These are phyloP conservation scores for Conticribra weissflogii DNA, from an alignment of 108 stramenopile species.

Conservation along the genomic window DNA sequence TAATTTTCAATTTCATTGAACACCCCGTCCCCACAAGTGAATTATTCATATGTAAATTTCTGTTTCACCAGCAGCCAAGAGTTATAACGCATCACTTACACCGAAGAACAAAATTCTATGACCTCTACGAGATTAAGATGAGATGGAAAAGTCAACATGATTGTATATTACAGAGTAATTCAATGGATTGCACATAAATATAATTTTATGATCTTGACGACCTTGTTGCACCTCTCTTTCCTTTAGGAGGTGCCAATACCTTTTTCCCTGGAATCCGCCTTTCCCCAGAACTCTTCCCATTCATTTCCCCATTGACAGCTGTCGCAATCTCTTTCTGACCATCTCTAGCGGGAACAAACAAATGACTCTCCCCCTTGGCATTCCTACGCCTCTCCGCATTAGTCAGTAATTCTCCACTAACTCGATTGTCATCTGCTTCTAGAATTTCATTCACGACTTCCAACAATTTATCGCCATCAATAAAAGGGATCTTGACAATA, in stretches of 20 bases:
- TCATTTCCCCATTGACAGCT: slow-evolving; percentile 6
- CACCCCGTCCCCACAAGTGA: too few relatives aligned
- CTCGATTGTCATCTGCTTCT: slow-evolving; percentile 53
- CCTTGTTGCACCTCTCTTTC: too few relatives aligned
- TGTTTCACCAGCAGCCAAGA: too few relatives aligned
- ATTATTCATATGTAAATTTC: too few relatives aligned
- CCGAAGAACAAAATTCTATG: too few relatives aligned
- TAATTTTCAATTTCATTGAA: too few relatives aligned
- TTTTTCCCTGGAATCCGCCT: not conserved
- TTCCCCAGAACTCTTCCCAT: slow-evolving; percentile 10
- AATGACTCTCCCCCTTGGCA: slow-evolving; percentile 57
- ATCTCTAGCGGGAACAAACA: slow-evolving; percentile 53
- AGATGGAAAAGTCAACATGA: too few relatives aligned
- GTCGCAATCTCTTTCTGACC: not conserved
- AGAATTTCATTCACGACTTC: slow-evolving; percentile 74
- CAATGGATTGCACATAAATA: too few relatives aligned
- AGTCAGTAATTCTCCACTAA: slow-evolving; percentile 51
- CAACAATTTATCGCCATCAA: slow-evolving; percentile 84
- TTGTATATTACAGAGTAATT: too few relatives aligned
- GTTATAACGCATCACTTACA: too few relatives aligned
- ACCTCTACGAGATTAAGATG: too few relatives aligned
- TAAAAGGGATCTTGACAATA: slow-evolving; percentile 97
- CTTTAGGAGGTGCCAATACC: not conserved
- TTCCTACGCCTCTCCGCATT: slow-evolving; percentile 80
- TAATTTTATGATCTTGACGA: too few relatives aligned